phyloP scores from a whole-genome alignment of 345 rosid species.

The Odontarrhena argentea region DNA sequence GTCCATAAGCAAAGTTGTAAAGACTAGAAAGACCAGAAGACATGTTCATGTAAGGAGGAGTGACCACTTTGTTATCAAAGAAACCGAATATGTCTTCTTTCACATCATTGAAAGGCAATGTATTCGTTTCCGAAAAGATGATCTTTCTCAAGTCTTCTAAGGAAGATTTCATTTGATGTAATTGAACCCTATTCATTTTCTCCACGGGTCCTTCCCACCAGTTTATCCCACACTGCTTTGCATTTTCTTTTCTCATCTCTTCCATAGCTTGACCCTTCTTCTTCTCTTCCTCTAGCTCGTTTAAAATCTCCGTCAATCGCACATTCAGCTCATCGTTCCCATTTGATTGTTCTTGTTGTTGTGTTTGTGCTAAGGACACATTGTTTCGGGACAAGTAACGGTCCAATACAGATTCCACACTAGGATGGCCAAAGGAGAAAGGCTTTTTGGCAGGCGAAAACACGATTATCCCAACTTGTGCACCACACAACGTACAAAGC shows the following conservation, averaged over 20 bases:
- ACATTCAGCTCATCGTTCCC: conserved; percentile 23
- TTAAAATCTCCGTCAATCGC: conserved; percentile 16
- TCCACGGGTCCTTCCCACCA: conserved; percentile 38
- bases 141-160: conserved; percentile 29
- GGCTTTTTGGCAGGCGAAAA: conserved; percentile 37
- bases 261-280: conserved; percentile 25
- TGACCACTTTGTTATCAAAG: conserved; percentile 6
- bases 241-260: conserved; percentile 25
- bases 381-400: conserved; percentile 15
- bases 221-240: background rate
- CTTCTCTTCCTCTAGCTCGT: conserved; percentile 29
- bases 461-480: conserved; percentile 30
- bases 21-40: conserved; percentile 3
- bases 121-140: conserved; percentile 7
- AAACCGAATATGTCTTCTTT: conserved; percentile 35
- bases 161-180: conserved; percentile 33
- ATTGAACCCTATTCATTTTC: conserved; percentile 27
- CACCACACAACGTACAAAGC: conserved; percentile 27
- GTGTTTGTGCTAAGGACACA: background rate
- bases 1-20: conserved; percentile 9
- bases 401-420: conserved; percentile 25
- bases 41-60: conserved; percentile 26
- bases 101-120: background rate
- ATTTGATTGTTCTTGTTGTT: background rate
- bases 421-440: conserved; percentile 36